Evolutionary conservation across 2,329 filamentous ascomycete species (phyloP).

Genomic region (Cytospora mali): DNA sequence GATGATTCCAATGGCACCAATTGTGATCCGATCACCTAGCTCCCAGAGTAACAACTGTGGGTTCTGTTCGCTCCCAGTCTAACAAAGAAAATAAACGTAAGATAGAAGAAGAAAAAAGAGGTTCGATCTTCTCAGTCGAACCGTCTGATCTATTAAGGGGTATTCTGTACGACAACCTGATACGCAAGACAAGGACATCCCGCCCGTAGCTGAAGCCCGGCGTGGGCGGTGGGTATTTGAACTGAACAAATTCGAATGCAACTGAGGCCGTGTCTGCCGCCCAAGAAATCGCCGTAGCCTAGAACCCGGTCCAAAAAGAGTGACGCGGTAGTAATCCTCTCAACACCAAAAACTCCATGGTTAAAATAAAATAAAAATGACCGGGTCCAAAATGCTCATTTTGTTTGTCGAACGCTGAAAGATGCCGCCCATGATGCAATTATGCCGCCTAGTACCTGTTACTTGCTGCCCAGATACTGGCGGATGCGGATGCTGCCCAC

Average conservation of each 20-base stretch:
- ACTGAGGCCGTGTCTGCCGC: conserved; percentile 20
- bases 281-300: conserved; percentile 21
- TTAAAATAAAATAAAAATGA: conserved; percentile 19
- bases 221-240: conserved; percentile 19
- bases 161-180: conserved; percentile 29
- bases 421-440: conserved; percentile 7
- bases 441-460: conserved; percentile 56
- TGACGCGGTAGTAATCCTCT: conserved; percentile 19
- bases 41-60: conserved; percentile 6
- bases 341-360: conserved; percentile 27
- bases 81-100: conserved; percentile 22
- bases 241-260: conserved; percentile 27
- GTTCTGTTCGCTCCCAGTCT: conserved; percentile 5
- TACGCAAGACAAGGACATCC: conserved; percentile 20
- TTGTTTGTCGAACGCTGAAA: conserved; percentile 17
- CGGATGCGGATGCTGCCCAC: conserved; percentile 82
- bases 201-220: conserved; percentile 6
- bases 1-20: conserved; percentile 17
- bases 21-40: conserved; percentile 15
- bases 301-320: conserved; percentile 16
- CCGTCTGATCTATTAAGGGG: conserved; percentile 29
- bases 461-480: conserved; percentile 77
- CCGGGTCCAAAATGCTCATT: conserved; percentile 21
- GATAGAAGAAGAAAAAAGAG: conserved; percentile 4
- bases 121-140: conserved; percentile 16